phyloP scores from a whole-genome alignment of 805 yeast species.

The Tetrapisispora phaffii region DNA sequence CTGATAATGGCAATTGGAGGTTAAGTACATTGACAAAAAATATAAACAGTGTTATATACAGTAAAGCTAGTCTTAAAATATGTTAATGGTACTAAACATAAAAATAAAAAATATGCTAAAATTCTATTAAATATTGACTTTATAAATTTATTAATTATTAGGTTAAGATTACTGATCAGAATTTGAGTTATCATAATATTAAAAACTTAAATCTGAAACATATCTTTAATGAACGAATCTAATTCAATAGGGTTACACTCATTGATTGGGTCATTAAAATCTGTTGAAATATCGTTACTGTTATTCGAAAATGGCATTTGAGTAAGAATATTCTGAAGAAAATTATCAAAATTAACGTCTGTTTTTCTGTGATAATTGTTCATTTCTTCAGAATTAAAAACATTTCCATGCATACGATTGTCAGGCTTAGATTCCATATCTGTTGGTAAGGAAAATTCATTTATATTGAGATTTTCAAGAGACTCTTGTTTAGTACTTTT shows the following conservation, averaged over 20 bases:
- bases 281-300: neutral
- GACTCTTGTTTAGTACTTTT: neutral
- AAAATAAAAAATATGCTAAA: neutral
- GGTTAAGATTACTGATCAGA: neutral
- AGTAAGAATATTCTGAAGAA: neutral
- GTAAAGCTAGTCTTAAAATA: no score
- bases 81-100: no score
- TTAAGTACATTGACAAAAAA: no score
- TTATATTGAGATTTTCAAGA: neutral
- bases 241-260: neutral
- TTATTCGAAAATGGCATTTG: neutral
- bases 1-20: no score
- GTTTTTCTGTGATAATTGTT: neutral
- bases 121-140: neutral
- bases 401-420: neutral
- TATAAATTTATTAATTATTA: neutral
- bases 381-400: no score
- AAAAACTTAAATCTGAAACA: slow-evolving; percentile 72
- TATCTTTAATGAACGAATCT: slow-evolving; percentile 51
- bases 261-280: neutral
- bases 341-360: neutral
- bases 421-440: neutral
- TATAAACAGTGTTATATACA: no score
- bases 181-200: neutral
- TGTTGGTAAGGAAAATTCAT: neutral